phyloP scores from a whole-genome alignment of 257 asterid species.

The Leptodermis oblonga region DNA sequence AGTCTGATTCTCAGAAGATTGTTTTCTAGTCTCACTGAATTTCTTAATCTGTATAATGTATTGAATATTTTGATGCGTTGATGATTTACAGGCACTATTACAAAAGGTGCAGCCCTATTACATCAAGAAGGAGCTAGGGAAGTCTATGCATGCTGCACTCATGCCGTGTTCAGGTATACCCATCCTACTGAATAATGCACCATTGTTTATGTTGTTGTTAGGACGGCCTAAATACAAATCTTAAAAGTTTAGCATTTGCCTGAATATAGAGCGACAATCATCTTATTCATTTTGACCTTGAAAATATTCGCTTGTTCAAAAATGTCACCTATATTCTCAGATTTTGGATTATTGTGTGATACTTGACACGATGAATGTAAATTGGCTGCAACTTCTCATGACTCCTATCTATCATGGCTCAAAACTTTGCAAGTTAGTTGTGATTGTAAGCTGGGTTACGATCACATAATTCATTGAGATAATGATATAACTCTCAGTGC shows the following conservation, averaged over 20 bases:
- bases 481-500: neutral
- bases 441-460: neutral
- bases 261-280: neutral
- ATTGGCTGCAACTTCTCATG: slow-evolving; percentile 1
- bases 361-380: neutral
- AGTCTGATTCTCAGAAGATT: neutral
- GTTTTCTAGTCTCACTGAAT: neutral
- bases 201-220: neutral
- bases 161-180: slow-evolving; percentile 80
- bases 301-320: neutral
- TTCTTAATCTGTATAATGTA: slow-evolving; percentile 6
- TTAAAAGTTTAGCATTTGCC: neutral
- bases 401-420: neutral
- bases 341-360: neutral
- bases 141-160: slow-evolving; percentile 94
- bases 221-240: neutral
- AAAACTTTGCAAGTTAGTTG: neutral
- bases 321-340: neutral
- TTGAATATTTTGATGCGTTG: slow-evolving; percentile 17
- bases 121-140: slow-evolving; percentile 99
- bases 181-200: neutral
- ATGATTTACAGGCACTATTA: slow-evolving; percentile 65
- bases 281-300: neutral
- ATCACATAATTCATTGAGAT: too few species aligned
- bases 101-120: slow-evolving; percentile 86